These are phyloP conservation scores for Exophiala lecanii-corni DNA, from an alignment of 2,329 filamentous ascomycete species.

Conservation along the genomic window DNA sequence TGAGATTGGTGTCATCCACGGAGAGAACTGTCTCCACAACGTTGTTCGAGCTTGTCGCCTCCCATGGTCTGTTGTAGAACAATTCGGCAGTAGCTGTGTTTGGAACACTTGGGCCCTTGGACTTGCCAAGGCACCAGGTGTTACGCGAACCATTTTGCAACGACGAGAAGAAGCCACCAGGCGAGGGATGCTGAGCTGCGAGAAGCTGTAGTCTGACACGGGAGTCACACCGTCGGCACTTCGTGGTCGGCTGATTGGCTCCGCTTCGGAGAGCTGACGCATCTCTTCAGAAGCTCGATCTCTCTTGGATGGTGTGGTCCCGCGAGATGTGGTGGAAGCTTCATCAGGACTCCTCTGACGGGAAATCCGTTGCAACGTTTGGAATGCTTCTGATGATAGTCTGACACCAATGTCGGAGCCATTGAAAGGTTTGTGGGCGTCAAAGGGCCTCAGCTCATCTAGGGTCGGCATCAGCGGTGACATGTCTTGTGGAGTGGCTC, in stretches of 20 bases:
- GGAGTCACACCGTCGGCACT: constrained; percentile 45
- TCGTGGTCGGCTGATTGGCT: constrained; percentile 35
- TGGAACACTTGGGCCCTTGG: constrained; percentile 45
- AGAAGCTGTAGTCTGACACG: constrained; percentile 65
- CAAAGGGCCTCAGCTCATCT: constrained; percentile 19
- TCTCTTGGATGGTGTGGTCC: constrained; percentile 13
- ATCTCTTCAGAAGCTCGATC: constrained; percentile 46
- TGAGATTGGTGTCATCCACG: constrained; percentile 44
- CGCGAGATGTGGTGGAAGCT: constrained; percentile 35
- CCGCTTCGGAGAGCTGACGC: constrained; percentile 53
- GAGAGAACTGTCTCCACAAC: constrained; percentile 67
- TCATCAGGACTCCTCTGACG: constrained; percentile 43
- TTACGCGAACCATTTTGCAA: constrained; percentile 69
- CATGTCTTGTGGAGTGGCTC: constrained; percentile 23
- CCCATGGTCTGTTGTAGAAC: constrained; percentile 85
- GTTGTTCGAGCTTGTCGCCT: constrained; percentile 33
- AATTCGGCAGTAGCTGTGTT: constrained; percentile 88
- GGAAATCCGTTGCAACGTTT: constrained; percentile 71
- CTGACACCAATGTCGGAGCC: constrained; percentile 53
- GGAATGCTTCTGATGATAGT: constrained; percentile 74
- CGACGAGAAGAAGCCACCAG: constrained; percentile 85
- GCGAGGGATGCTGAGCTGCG: constrained; percentile 85
- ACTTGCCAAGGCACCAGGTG: constrained; percentile 63
- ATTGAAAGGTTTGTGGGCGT: constrained; percentile 8
- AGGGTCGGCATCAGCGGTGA: constrained; percentile 24